Evolutionary conservation across 768 basidiomycete species (phyloP).

Genomic region (Candolleomyces efflorescens): DNA sequence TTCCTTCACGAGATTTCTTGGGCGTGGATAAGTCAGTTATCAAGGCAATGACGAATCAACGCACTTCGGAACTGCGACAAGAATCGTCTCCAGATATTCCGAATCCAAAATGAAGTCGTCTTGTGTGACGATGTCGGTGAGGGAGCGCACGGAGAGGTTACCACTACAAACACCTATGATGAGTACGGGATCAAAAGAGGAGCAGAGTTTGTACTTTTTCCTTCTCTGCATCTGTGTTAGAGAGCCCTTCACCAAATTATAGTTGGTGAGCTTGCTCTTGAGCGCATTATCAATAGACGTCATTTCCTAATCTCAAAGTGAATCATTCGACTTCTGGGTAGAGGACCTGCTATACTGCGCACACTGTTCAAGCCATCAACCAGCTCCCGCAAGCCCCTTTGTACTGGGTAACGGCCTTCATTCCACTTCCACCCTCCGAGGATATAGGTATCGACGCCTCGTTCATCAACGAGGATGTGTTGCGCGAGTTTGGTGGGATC

Average conservation of each 20-base stretch:
- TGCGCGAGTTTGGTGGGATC: slow-evolving; percentile 72
- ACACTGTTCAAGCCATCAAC: slow-evolving; percentile 86
- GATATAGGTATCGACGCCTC: slow-evolving; percentile 73
- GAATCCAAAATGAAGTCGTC: slow-evolving; percentile 84
- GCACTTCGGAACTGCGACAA: slow-evolving; percentile 94
- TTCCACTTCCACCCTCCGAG: slow-evolving; percentile 92
- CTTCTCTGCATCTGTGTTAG: slow-evolving; percentile 91
- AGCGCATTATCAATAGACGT: slow-evolving; percentile 89
- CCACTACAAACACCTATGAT: slow-evolving; percentile 49
- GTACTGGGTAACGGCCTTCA: slow-evolving; percentile 81
- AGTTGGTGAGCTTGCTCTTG: slow-evolving; percentile 87
- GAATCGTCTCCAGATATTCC: slow-evolving; percentile 88
- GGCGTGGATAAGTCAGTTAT: slow-evolving; percentile 21
- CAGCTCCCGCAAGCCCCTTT: slow-evolving; percentile 78
- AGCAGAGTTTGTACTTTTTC: slow-evolving; percentile 57
- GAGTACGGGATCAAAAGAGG: not conserved
- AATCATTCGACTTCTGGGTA: slow-evolving; percentile 1
- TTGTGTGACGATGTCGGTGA: slow-evolving; percentile 79
- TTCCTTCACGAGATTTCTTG: slow-evolving; percentile 75
- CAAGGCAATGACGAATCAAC: slow-evolving; percentile 17
- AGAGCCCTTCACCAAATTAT: slow-evolving; percentile 92
- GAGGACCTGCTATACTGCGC: slow-evolving; percentile 15
- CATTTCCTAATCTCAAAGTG: slow-evolving; percentile 66
- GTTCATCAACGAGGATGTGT: slow-evolving; percentile 78
- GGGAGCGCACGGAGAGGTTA: slow-evolving; percentile 87